Percentiles rank a stretch among this genome's conserved stretches.
Conservation (phyloP, 371 early-diverging fungal species). For the Syncephalastrum sp. region DNA sequence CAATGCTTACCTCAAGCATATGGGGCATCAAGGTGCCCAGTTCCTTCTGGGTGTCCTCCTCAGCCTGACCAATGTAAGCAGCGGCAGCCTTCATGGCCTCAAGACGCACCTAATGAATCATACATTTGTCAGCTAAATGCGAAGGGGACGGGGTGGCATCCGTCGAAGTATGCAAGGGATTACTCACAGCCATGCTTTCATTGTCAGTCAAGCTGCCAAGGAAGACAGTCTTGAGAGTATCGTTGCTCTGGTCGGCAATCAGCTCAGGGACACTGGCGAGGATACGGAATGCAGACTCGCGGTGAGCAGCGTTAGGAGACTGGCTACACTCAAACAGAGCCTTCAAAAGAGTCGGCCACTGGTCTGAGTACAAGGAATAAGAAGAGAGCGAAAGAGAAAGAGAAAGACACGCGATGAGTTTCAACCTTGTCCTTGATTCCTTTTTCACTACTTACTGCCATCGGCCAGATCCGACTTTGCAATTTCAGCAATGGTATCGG, state of each 20-base stretch:
- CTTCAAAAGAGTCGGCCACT: conserved; percentile 81
- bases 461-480: conserved; percentile 67
- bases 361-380: conserved; percentile 26
- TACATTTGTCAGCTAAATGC: not conserved
- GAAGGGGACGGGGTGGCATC: no score
- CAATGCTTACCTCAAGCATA: conserved; percentile 68
- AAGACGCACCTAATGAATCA: conserved; percentile 65
- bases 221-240: conserved; percentile 72
- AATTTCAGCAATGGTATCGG: conserved; percentile 90
- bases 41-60: conserved; percentile 54
- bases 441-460: conserved; percentile 51
- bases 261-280: conserved; percentile 80
- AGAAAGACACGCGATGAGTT: not conserved
- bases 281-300: conserved; percentile 89
- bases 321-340: conserved; percentile 80
- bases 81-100: conserved; percentile 87
- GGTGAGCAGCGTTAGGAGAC: conserved; percentile 70
- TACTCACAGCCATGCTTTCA: conserved; percentile 42
- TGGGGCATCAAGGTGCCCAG: conserved; percentile 75
- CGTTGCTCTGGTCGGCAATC: conserved; percentile 68
- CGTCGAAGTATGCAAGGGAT: not conserved
- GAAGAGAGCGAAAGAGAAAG: no score
- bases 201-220: conserved; percentile 70
- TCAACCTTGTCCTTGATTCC: not conserved
- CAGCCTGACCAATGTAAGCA: conserved; percentile 73